Evolutionary conservation across 441 rosid species (phyloP).

Genomic region (Macaranga tanarius): DNA sequence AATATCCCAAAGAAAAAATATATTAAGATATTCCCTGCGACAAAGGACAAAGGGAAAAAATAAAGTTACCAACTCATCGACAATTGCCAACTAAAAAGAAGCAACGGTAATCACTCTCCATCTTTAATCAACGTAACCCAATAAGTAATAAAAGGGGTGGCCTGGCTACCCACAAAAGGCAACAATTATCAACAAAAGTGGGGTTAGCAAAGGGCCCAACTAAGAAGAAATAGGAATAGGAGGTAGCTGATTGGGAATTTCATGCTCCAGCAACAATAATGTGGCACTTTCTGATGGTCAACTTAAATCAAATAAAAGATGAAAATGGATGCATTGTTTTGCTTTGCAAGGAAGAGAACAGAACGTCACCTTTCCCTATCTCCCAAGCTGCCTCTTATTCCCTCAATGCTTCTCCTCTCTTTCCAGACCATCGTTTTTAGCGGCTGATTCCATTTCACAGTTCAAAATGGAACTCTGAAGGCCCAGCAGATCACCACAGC

Average conservation of each 20-base stretch:
- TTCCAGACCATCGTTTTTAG: neutral
- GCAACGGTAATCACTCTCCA: neutral
- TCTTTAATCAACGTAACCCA: neutral
- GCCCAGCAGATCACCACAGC: slow-evolving; percentile 13
- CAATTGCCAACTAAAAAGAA: slow-evolving; percentile 27
- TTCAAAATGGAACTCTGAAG: neutral
- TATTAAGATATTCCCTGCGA: slow-evolving; percentile 14
- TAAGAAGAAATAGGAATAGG: neutral
- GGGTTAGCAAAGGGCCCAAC: slow-evolving; percentile 8
- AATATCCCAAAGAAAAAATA: neutral
- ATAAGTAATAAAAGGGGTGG: neutral
- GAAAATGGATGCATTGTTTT: neutral
- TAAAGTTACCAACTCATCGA: slow-evolving; percentile 9
- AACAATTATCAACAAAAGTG: slow-evolving; percentile 11
- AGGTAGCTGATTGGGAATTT: slow-evolving; percentile 11
- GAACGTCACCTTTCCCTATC: slow-evolving; percentile 35
- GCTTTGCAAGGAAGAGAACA: slow-evolving; percentile 23
- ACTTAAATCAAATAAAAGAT: neutral
- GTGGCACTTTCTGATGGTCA: neutral
- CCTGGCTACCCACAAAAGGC: neutral
- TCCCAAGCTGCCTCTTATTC: slow-evolving; percentile 30
- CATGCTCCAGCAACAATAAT: neutral
- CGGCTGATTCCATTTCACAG: slow-evolving; percentile 7
- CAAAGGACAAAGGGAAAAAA: neutral
- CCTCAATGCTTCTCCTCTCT: neutral